phyloP scores from a whole-genome alignment of 805 yeast species.

The Ogataea glucozyma region DNA sequence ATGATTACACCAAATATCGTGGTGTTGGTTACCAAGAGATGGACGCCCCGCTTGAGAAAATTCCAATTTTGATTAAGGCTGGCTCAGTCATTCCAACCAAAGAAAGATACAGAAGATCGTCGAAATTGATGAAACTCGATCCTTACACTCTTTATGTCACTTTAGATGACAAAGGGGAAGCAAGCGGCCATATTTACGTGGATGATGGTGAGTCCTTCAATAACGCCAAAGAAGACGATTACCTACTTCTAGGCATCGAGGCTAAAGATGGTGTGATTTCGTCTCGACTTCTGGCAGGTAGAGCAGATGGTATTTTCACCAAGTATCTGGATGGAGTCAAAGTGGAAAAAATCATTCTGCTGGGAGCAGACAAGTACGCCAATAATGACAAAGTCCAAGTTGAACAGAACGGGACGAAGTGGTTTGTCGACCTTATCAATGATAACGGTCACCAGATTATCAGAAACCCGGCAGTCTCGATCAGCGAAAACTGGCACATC shows the following conservation, averaged over 20 bases:
- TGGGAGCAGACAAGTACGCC: conserved; percentile 35
- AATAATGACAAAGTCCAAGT: conserved; percentile 36
- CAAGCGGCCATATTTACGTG: conserved; percentile 59
- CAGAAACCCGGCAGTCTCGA: conserved; percentile 50
- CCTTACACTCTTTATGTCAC: conserved; percentile 79
- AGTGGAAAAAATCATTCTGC: conserved; percentile 57
- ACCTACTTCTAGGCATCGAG: conserved; percentile 42
- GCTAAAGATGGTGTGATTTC: conserved; percentile 32
- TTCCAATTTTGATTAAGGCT: conserved; percentile 77
- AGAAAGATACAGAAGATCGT: conserved; percentile 76
- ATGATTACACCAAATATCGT: conserved; percentile 33
- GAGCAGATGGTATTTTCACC: conserved; percentile 17
- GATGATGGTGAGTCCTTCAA: conserved; percentile 83
- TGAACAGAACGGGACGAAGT: conserved; percentile 39
- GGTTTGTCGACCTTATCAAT: conserved; percentile 37
- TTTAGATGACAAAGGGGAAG: conserved; percentile 43
- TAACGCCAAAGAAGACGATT: conserved; percentile 53
- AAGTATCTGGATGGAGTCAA: conserved; percentile 36
- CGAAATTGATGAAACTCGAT: conserved; percentile 72
- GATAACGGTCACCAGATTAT: conserved; percentile 33
- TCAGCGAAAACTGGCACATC: conserved; percentile 49
- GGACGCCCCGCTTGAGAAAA: conserved; percentile 52
- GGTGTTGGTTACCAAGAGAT: conserved; percentile 43
- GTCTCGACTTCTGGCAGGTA: conserved; percentile 30
- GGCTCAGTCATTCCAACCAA: conserved; percentile 72